Base-by-base conservation (phyloP, 2,329 filamentous ascomycete genomes). In the Ilyonectria robusta region DNA sequence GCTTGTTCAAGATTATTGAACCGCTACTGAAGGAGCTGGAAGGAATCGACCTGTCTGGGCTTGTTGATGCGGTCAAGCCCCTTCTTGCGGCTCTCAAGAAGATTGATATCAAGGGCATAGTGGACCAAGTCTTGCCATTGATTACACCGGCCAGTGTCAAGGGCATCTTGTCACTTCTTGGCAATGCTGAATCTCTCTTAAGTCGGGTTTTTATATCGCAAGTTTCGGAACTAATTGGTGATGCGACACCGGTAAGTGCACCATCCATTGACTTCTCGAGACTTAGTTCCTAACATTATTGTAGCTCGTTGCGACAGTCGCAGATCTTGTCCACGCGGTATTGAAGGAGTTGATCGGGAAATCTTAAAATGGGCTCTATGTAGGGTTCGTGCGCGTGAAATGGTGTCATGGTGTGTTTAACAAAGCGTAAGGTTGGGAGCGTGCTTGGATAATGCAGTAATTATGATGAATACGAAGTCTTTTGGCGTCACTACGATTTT, bases 121-220 rank as follows among this genome's bases (percentile, higher is more conserved):
- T 83, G 19, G 78, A 82, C 35, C 72, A 78, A 29, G 59, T 83
- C 48, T 73, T 77, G 63, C 83, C 83, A 26, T 76, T 84, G 37
- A 78, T 84, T 46, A 84, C 82, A 4, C 81, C 82, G 5, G 67
- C 74, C 17, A 79, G 77, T 3, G 73, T 83, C 33, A 79, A 80
- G 70, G 78, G 77, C 31, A 70, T 84, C 17, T 59, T 83, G 19
- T 72, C 50, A 4, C 73, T 84, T 5, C 67, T 84, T 6, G 76
- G 73, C 29, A 84, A 84, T 35, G 83, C 82, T 0, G 78, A 81
- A 59, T 65, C 72, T 26, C 71, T 84, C 15, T 69, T 84, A 7
- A 81, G 77, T 5, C 69, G 77, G 31, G 75, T 77, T 1, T 84
- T 84, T 68, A 81, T 84, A 7, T 76, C 78, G 21, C 81, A 84